A percentile compares a stretch with the other conserved stretches of the same genome.
These are phyloP conservation scores for Paramecium octaurelia DNA, from an alignment of 73 alveolate species.

Conservation along the genomic window DNA sequence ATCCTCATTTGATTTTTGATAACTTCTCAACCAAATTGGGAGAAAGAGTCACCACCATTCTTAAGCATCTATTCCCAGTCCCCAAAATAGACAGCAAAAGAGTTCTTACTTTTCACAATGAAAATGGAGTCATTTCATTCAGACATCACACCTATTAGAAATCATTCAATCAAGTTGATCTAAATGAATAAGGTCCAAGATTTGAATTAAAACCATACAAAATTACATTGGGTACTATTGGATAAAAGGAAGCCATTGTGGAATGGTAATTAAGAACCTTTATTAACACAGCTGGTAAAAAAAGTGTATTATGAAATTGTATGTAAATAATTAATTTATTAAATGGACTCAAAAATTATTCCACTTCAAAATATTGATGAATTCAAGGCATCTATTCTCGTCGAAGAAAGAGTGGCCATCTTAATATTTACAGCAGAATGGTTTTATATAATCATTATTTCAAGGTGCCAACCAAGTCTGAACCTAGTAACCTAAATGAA, in stretches of 20 bases:
- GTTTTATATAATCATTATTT: background rate
- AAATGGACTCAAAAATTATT: background rate
- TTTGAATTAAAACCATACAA: slow-evolving; percentile 97
- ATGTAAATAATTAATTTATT: background rate
- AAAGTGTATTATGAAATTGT: slow-evolving; percentile 75
- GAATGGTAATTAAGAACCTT: slow-evolving; percentile 97
- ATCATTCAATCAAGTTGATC: slow-evolving; percentile 86
- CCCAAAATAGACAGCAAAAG: slow-evolving; percentile 96
- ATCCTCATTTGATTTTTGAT: slow-evolving; percentile 97
- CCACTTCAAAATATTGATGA: slow-evolving; percentile 23
- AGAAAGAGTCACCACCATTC: slow-evolving; percentile 92
- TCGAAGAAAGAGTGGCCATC: slow-evolving; percentile 16
- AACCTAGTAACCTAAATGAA: background rate
- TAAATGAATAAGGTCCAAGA: slow-evolving; percentile 98
- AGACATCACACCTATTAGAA: slow-evolving; percentile 92
- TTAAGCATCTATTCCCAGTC: slow-evolving; percentile 97
- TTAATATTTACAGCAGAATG: slow-evolving; percentile 39
- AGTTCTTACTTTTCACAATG: slow-evolving; percentile 93
- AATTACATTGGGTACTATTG: slow-evolving; percentile 96
- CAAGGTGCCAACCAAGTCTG: background rate
- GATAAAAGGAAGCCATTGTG: slow-evolving; percentile 94
- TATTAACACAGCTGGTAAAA: slow-evolving; percentile 96
- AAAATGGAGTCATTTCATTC: slow-evolving; percentile 67
- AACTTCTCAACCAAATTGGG: slow-evolving; percentile 94
- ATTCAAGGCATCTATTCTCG: background rate